Evolutionary conservation across 2,329 filamentous ascomycete genomes (phyloP).

Genomic region (Colletotrichum neosansevieriae): DNA sequence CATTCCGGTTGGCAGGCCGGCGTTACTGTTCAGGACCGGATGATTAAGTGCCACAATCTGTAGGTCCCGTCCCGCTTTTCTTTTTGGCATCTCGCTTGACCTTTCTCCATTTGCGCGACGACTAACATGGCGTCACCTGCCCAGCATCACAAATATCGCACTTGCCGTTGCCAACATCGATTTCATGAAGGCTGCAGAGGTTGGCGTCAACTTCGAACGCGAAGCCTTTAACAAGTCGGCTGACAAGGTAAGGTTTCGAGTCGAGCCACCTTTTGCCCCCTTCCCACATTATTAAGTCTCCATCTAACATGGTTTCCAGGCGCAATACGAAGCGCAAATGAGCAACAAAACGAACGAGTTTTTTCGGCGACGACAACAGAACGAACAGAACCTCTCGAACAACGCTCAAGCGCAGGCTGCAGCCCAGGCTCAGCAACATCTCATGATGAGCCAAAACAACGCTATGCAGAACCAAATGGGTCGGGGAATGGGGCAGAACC

Average conservation of each 20-base stretch:
- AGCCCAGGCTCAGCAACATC: constrained; percentile 55
- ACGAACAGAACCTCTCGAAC: constrained; percentile 62
- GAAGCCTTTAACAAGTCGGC: constrained; percentile 59
- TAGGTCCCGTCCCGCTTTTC: constrained; percentile 45
- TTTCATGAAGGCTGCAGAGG: constrained; percentile 54
- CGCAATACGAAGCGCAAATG: constrained; percentile 63
- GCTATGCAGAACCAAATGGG: constrained; percentile 64
- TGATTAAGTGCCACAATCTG: constrained; percentile 58
- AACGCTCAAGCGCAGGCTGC: constrained; percentile 60
- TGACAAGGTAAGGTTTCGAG: constrained; percentile 58
- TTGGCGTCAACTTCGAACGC: constrained; percentile 61
- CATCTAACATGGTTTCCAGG: constrained; percentile 49
- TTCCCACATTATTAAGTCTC: constrained; percentile 35
- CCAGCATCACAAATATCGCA: constrained; percentile 64
- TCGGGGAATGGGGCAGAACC: constrained; percentile 62
- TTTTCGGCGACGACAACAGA: constrained; percentile 62
- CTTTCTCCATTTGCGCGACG: constrained; percentile 5
- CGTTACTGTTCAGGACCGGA: constrained; percentile 53
- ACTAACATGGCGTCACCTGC: constrained; percentile 31
- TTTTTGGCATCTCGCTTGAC: constrained; percentile 6
- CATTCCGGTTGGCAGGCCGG: constrained; percentile 55
- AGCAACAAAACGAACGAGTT: constrained; percentile 60
- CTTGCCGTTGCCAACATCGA: constrained; percentile 59
- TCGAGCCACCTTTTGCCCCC: not conserved
- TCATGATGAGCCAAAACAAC: constrained; percentile 64